Conservation (phyloP, 2,329 filamentous ascomycete species). For the Sphaerulina vaccinii region DNA sequence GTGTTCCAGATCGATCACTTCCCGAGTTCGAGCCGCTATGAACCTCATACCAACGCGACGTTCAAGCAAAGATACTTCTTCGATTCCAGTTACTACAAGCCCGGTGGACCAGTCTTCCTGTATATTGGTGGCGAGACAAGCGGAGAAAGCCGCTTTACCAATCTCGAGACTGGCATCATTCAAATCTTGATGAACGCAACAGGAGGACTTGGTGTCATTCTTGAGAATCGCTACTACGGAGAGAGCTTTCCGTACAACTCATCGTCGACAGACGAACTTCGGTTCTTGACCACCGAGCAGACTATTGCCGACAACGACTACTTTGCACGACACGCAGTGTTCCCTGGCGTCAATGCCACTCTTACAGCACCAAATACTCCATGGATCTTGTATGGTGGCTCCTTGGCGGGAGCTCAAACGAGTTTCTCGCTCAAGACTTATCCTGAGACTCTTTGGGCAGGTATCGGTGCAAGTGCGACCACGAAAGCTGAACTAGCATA, state of each 20-base stretch:
- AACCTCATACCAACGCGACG: constrained; percentile 66
- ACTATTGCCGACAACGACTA: constrained; percentile 53
- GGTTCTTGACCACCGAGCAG: constrained; percentile 53
- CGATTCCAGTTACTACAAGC: constrained; percentile 69
- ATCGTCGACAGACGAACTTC: constrained; percentile 51
- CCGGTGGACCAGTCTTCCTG: constrained; percentile 77
- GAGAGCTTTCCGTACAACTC: constrained; percentile 50
- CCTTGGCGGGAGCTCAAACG: constrained; percentile 46
- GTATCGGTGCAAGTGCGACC: constrained; percentile 75
- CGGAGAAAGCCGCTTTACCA: constrained; percentile 62
- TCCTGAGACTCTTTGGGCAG: constrained; percentile 70
- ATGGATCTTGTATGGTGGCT: constrained; percentile 49
- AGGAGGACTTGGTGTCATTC: constrained; percentile 55
- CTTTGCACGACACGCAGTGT: constrained; percentile 50
- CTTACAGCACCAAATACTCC: constrained; percentile 48
- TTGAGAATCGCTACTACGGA: constrained; percentile 55
- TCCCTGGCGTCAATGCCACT: constrained; percentile 45
- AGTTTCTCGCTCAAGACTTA: constrained; percentile 50
- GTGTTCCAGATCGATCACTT: constrained; percentile 67
- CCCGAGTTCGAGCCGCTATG: constrained; percentile 72
- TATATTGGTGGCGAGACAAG: constrained; percentile 70
- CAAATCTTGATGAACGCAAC: constrained; percentile 56
- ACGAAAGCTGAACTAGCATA: constrained; percentile 72
- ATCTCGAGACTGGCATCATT: constrained; percentile 68
- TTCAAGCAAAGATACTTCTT: constrained; percentile 81